Conservation (phyloP, 495 filamentous ascomycete genomes). For the Lineolata rhizophorae region DNA sequence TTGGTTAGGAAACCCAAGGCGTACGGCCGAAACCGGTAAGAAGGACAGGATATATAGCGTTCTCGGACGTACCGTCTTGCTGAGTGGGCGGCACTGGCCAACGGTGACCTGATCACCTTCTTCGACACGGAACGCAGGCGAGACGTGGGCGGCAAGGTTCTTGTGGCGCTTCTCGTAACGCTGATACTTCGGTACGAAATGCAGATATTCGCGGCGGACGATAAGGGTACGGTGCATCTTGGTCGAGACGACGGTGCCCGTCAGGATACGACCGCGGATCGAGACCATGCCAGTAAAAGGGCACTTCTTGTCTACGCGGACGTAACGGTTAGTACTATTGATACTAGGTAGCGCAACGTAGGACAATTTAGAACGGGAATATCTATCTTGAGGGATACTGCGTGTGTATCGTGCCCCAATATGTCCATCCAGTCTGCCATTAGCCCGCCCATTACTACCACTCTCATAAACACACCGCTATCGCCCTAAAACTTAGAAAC, state of each 20-base stretch:
- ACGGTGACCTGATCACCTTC: constrained; percentile 98
- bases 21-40: neutral
- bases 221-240: constrained; percentile 99
- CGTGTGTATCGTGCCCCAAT: no score
- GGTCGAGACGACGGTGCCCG: constrained; percentile 93
- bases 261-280: constrained; percentile 98
- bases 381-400: no score
- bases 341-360: no score
- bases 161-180: constrained; percentile 99
- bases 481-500: neutral
- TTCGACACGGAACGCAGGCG: constrained; percentile 98
- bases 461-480: no score
- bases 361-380: no score
- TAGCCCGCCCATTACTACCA: no score
- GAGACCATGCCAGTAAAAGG: constrained; percentile 90
- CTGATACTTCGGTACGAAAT: constrained; percentile 96
- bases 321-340: no score
- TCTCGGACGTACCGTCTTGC: constrained; percentile 66
- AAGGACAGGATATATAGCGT: neutral
- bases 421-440: no score
- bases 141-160: constrained; percentile 97
- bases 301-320: constrained; percentile 90
- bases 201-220: constrained; percentile 99
- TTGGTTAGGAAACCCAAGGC: no score
- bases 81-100: constrained; percentile 93